Evolutionary conservation across 1,284 basidiomycete species (phyloP).

Genomic region (Mycosarcoma maydis): DNA sequence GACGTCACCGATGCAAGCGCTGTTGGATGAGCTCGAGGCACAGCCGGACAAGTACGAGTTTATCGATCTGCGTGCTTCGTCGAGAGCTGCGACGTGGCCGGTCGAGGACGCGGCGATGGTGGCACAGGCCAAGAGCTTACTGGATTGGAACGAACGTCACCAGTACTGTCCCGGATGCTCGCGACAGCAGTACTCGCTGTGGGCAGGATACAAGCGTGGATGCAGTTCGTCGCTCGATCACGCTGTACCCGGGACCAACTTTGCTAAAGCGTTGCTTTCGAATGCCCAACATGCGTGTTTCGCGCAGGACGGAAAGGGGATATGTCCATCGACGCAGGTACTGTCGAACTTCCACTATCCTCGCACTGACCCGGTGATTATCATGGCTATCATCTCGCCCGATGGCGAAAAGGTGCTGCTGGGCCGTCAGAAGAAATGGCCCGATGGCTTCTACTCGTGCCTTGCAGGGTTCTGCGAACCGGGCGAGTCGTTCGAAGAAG

Average conservation of each 20-base stretch:
- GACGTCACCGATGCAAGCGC: slow-evolving; percentile 18
- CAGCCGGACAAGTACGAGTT: slow-evolving; percentile 49
- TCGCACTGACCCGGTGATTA: slow-evolving; percentile 75
- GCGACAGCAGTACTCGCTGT: slow-evolving; percentile 81
- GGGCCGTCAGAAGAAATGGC: slow-evolving; percentile 78
- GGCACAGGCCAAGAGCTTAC: slow-evolving; percentile 53
- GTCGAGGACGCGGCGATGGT: slow-evolving; percentile 54
- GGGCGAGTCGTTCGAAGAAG: slow-evolving; percentile 83
- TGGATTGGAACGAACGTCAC: slow-evolving; percentile 65
- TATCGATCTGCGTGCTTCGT: slow-evolving; percentile 56
- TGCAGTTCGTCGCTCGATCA: slow-evolving; percentile 70
- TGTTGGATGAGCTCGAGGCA: slow-evolving; percentile 30
- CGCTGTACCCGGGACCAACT: slow-evolving; percentile 8
- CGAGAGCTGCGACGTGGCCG: slow-evolving; percentile 43
- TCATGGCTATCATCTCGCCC: slow-evolving; percentile 85
- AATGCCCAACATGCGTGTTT: slow-evolving; percentile 3
- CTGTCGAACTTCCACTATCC: slow-evolving; percentile 63
- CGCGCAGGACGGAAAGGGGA: slow-evolving; percentile 35
- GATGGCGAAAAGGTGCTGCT: slow-evolving; percentile 83
- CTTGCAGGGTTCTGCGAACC: slow-evolving; percentile 64
- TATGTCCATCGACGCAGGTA: slow-evolving; percentile 36
- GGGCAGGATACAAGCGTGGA: slow-evolving; percentile 93
- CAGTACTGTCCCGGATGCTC: slow-evolving; percentile 91
- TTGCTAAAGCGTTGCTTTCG: slow-evolving; percentile 17
- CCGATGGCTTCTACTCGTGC: slow-evolving; percentile 57